Evolutionary conservation across 192 early-diverging fungal species (phyloP).

Genomic region (Coemansia sp.): DNA sequence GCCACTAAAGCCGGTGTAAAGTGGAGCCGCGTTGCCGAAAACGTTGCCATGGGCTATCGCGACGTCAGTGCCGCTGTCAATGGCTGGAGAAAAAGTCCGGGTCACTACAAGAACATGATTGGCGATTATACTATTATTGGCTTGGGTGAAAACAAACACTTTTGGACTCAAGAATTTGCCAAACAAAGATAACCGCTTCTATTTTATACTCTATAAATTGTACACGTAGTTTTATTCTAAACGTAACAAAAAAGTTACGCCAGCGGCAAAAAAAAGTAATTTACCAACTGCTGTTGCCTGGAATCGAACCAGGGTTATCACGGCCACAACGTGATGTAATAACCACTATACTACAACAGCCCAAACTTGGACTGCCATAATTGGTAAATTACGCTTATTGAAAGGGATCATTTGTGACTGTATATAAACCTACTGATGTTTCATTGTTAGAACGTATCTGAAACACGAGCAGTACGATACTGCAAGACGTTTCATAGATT

Average conservation of each 20-base stretch:
- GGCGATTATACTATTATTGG: constrained; percentile 27
- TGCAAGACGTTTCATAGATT: too few species aligned
- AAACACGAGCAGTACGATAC: too few species aligned
- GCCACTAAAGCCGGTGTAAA: neutral
- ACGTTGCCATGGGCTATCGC: constrained; percentile 22
- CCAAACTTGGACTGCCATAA: neutral
- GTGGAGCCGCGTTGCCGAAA: constrained; percentile 29
- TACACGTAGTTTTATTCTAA: neutral
- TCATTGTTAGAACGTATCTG: too few species aligned
- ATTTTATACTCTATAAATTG: neutral
- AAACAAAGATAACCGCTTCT: neutral
- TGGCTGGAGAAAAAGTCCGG: constrained; percentile 30
- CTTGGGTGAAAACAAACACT: constrained; percentile 19
- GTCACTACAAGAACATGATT: constrained; percentile 37
- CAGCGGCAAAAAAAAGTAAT: neutral
- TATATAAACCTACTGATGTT: too few species aligned
- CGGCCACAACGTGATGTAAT: constrained; percentile 53
- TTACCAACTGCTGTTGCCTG: constrained; percentile 32
- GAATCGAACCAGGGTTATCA: constrained; percentile 51
- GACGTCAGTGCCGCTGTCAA: constrained; percentile 12
- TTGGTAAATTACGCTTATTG: neutral
- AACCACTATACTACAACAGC: constrained; percentile 50
- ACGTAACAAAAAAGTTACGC: neutral
- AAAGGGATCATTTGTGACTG: too few species aligned
- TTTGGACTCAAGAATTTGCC: constrained; percentile 42